These are phyloP conservation scores for Arxiozyma telluris DNA, from an alignment of 1,139 yeast species.

Conservation along the genomic window DNA sequence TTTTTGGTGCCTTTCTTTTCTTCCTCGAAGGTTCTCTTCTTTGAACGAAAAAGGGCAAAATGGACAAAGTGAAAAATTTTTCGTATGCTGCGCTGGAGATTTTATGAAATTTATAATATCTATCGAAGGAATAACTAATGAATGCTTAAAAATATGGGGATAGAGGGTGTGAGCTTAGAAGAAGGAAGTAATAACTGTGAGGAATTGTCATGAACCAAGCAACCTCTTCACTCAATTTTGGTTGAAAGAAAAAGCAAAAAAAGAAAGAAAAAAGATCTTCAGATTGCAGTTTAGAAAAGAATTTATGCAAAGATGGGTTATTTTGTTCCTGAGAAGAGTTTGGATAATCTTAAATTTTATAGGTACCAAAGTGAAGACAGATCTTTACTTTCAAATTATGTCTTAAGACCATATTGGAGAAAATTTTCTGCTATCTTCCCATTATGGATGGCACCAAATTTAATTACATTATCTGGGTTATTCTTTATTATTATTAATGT, in stretches of 20 bases:
- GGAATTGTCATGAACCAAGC: too few species aligned
- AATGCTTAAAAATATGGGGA: too few species aligned
- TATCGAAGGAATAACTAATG: too few species aligned
- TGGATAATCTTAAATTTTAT: conserved; percentile 57
- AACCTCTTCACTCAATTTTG: neutral
- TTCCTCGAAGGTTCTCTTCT: neutral
- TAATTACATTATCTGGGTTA: conserved; percentile 74
- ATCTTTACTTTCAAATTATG: conserved; percentile 63
- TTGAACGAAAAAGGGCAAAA: too few species aligned
- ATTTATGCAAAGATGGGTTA: conserved; percentile 48
- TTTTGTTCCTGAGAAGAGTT: conserved; percentile 53
- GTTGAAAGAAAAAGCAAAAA: neutral
- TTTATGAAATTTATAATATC: neutral
- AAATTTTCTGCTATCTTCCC: conserved; percentile 71
- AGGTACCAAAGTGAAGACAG: conserved; percentile 73
- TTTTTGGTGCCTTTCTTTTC: neutral
- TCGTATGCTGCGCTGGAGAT: neutral
- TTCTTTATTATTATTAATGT: conserved; percentile 59
- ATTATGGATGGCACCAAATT: conserved; percentile 77
- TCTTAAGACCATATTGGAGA: conserved; percentile 67
- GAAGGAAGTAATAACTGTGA: neutral
- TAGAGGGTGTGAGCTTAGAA: neutral
- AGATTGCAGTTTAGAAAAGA: neutral
- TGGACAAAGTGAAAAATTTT: too few species aligned
- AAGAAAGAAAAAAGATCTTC: neutral